Percentiles rank a stretch among this genome's conserved stretches.
phyloP scores from a whole-genome alignment of 108 stramenopile genomes.

The Aurantiochytrium sp. region DNA sequence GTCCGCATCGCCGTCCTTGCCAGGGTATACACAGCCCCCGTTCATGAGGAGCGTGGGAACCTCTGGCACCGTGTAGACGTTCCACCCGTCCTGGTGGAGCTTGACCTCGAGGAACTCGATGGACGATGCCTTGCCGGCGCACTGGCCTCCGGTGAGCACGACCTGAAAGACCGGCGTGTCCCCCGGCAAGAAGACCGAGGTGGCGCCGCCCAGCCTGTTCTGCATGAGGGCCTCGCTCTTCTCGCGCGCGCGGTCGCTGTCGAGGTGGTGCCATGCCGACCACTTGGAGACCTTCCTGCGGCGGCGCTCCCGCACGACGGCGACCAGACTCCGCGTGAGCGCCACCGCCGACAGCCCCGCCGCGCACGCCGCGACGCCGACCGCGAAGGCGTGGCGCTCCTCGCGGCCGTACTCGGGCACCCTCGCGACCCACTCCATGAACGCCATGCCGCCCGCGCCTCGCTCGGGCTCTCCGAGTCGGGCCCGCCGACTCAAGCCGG shows the following conservation, averaged over 20 bases:
- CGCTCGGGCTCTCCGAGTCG: too few relatives aligned
- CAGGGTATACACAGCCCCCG: constrained; percentile 39
- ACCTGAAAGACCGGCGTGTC: constrained; percentile 15
- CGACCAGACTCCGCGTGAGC: not conserved
- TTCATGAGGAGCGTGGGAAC: constrained; percentile 32
- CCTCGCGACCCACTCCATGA: not conserved
- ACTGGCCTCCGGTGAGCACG: constrained; percentile 34
- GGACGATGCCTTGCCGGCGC: constrained; percentile 35
- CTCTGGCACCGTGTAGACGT: constrained; percentile 32
- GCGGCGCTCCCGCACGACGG: not conserved
- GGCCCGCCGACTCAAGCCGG: too few relatives aligned
- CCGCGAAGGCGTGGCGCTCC: not conserved
- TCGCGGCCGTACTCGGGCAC: not conserved
- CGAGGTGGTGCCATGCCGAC: constrained; percentile 7
- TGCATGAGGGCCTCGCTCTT: not conserved
- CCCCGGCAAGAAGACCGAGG: too few relatives aligned
- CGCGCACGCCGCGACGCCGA: not conserved
- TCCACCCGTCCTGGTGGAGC: not conserved
- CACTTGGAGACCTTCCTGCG: not conserved
- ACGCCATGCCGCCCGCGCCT: too few relatives aligned
- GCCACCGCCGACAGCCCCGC: not conserved
- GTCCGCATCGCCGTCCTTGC: constrained; percentile 18
- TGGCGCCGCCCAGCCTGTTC: not conserved
- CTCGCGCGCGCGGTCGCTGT: not conserved
- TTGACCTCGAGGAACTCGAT: not conserved